These are phyloP conservation scores for Mucor piriformis DNA, from an alignment of 371 early-diverging fungal species.

Conservation along the genomic window DNA sequence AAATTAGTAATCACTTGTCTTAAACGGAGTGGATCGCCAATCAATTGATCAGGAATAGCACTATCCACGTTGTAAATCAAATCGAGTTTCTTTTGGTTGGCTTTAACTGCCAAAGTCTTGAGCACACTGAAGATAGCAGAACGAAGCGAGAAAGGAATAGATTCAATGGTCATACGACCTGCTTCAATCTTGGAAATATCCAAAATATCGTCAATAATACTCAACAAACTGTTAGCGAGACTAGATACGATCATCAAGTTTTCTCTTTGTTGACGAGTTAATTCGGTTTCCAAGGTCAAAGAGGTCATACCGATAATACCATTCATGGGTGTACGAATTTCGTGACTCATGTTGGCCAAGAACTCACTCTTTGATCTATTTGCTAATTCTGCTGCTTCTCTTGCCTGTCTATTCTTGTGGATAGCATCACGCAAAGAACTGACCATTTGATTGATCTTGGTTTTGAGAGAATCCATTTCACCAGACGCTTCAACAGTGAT, in stretches of 20 bases:
- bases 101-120: constrained; percentile 70
- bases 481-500: constrained; percentile 76
- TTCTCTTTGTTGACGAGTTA: constrained; percentile 77
- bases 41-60: constrained; percentile 66
- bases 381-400: constrained; percentile 76
- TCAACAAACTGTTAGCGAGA: constrained; percentile 68
- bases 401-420: constrained; percentile 69
- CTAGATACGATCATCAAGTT: constrained; percentile 73
- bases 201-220: constrained; percentile 80
- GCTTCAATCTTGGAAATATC: constrained; percentile 88
- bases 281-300: constrained; percentile 63
- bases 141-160: constrained; percentile 70
- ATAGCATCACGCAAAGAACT: constrained; percentile 69
- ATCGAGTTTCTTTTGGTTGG: constrained; percentile 68
- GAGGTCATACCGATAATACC: constrained; percentile 81
- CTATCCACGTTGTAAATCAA: constrained; percentile 66
- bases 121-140: constrained; percentile 67
- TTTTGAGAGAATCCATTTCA: constrained; percentile 79
- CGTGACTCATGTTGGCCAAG: constrained; percentile 78
- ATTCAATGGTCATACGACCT: constrained; percentile 73
- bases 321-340: constrained; percentile 79
- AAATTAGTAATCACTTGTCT: constrained; percentile 83
- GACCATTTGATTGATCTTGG: constrained; percentile 79
- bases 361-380: constrained; percentile 78
- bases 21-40: constrained; percentile 79